Evolutionary conservation across 148 eudicot species (phyloP), one percentile per base, ranked within the genome.

Genomic region (Gaultheria prostrata): DNA sequence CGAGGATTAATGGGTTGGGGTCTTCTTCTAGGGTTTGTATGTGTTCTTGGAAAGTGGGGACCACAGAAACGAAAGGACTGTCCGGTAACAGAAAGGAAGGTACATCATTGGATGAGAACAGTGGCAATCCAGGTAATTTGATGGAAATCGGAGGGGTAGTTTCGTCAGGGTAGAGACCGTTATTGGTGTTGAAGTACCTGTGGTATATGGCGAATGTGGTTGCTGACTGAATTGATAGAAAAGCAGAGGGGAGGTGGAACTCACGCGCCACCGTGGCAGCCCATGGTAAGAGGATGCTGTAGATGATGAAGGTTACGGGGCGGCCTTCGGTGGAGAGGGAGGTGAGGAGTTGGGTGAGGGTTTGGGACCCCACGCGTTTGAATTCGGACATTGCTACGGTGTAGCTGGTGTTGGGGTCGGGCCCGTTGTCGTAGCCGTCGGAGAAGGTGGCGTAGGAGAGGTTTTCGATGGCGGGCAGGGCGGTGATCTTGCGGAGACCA

Each of bases 201-300:
- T 92, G 90, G 82, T 90, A 95, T 18, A 92, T 83, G 15, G 79
- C 83, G 48, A 95, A 82, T 0, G 90, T 84, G 0, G 92, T 63
- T 28, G 93, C 92, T 0, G 94, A 90, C 83, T 93, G 95, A 46
- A 92, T 88, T 91, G 93, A 93, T 0, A 93, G 82, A 0, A 90
- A 84, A 1, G 91, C 92, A 1, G 88, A 82, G 3, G 93, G 95
- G 71, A 92, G 50, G 82, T 90, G 80, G 30, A 76, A 59, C 8
- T 63, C 85, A 83, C 91, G 89, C 92, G 49, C 77, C 77, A 73
- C 77, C 50, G 24, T 4, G 17, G 77, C 77, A 7, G 49, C 77
- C 77, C 48, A 93, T 0, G 95, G 90, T 8, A 92, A 86, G 9
- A 92, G 78, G 20, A 88, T 84, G 3, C 89, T 83, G 87, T 92